Evolutionary conservation across 495 filamentous ascomycete species (phyloP), one percentile per base, ranked within the genome.

Genomic region (Penicillium argentinense): DNA sequence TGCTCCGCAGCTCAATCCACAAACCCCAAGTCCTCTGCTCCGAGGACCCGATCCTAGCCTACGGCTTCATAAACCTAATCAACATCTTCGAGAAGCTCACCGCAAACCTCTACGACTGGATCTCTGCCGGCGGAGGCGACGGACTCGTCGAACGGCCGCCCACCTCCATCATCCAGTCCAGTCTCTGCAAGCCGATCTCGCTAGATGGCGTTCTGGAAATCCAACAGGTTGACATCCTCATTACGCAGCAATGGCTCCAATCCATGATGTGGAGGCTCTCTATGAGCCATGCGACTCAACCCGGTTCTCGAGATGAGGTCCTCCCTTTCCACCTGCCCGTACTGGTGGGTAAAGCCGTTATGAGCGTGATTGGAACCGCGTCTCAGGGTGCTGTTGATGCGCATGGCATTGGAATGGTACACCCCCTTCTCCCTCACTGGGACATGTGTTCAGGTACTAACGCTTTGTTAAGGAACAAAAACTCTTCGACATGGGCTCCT

Each of bases 331-430:
- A 78, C 39, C 75, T 84, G 9, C 82, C 82, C 0, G 72, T 85
- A 1, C 47, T 79, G 19, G 74, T 84, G 1, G 79, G 75, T 1
- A 74, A 77, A 47, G 68, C 76, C n/a, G 68, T 83, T 0, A 74
- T 81, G 47, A 48, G 71, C 24, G 72, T 78, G 13, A 75, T 83
- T n/a, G 65, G 71, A 1, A 71, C 65, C 9, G 66, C 80, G 7
- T 77, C 79, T 1, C 60, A 75, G 4, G 69, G 72, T 5, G 75
- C 73, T 28, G 77, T 85, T 9, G 74, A 79, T 51, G 73, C 84
- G 0, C 81, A 86, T 45, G 82, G 82, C 0, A 79, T 78, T 42
- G 79, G 79, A 19, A 82, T 86, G 83, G 82, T 77, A 68, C 43
- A n/a, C n/a, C n/a, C n/a, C n/a, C n/a, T n/a, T n/a, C n/a, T n/a